Evolutionary conservation across 208 protist species (phyloP).

Genomic region (Leishmania martiniquensis): DNA sequence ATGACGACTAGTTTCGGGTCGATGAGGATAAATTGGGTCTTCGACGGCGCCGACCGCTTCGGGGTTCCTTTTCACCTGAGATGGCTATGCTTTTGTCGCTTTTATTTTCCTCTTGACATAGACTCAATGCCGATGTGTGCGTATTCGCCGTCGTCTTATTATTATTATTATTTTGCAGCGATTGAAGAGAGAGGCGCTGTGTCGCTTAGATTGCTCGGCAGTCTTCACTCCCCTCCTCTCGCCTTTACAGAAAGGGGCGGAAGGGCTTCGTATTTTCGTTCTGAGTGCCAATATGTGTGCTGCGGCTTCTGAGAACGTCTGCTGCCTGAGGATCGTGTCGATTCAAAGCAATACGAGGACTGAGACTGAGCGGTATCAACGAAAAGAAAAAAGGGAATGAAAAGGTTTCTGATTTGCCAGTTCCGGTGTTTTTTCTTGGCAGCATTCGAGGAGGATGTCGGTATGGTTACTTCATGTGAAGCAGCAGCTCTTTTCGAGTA

Average conservation of each 20-base stretch:
- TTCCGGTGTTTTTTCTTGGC: not conserved
- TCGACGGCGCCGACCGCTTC: not conserved
- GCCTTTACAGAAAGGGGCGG: not conserved
- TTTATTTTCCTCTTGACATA: not conserved
- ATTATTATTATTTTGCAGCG: not conserved
- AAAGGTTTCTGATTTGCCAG: not conserved
- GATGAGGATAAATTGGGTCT: not conserved
- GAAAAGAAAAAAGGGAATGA: conserved; percentile 4
- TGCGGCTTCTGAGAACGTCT: not conserved
- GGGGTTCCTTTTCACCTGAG: no score
- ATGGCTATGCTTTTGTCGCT: no score
- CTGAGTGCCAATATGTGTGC: not conserved
- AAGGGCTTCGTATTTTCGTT: not conserved
- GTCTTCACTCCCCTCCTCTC: not conserved
- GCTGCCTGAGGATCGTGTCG: not conserved
- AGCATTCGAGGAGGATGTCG: not conserved
- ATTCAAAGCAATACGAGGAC: not conserved
- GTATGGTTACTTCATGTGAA: not conserved
- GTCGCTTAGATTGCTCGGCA: not conserved
- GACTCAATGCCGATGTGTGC: not conserved
- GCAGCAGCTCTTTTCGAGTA: not conserved
- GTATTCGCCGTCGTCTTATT: not conserved
- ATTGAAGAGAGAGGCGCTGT: not conserved
- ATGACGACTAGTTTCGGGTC: not conserved
- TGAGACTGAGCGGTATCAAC: not conserved